These are phyloP conservation scores for Radiomyces spectabilis DNA, from an alignment of 192 early-diverging fungal species.

Conservation along the genomic window DNA sequence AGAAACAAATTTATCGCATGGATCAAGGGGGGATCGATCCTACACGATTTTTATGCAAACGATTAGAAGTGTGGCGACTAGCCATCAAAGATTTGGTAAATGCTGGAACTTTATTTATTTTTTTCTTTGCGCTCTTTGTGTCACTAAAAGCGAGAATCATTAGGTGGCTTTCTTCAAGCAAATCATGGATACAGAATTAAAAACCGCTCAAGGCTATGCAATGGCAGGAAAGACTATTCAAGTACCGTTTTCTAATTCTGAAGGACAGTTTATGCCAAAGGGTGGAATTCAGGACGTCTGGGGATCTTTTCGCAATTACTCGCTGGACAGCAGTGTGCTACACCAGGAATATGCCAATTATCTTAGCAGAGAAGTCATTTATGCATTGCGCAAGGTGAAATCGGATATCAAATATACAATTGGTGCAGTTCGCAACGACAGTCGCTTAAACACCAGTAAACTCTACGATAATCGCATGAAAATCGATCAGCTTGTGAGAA, in stretches of 20 bases:
- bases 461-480: conserved; percentile 14
- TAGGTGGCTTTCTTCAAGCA: conserved; percentile 22
- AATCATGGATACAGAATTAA: conserved; percentile 8
- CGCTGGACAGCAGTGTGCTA: conserved; percentile 7
- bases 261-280: conserved; percentile 12
- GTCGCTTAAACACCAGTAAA: conserved; percentile 1
- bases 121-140: neutral
- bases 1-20: conserved; percentile 20
- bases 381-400: conserved; percentile 11
- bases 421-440: conserved; percentile 6
- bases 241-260: conserved; percentile 4
- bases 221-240: neutral
- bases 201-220: conserved; percentile 4
- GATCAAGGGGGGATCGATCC: conserved; percentile 22
- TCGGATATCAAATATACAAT: conserved; percentile 13
- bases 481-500: conserved; percentile 3
- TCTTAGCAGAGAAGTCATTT: conserved; percentile 7
- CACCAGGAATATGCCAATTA: conserved; percentile 16
- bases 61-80: conserved; percentile 15
- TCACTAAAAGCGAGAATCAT: too few species aligned
- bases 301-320: conserved; percentile 12
- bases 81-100: conserved; percentile 23
- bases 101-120: neutral
- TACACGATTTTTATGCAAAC: conserved; percentile 2
- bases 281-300: conserved; percentile 27